Evolutionary conservation across 2,329 filamentous ascomycete genomes (phyloP).

Genomic region (Stromatinia cepivora): DNA sequence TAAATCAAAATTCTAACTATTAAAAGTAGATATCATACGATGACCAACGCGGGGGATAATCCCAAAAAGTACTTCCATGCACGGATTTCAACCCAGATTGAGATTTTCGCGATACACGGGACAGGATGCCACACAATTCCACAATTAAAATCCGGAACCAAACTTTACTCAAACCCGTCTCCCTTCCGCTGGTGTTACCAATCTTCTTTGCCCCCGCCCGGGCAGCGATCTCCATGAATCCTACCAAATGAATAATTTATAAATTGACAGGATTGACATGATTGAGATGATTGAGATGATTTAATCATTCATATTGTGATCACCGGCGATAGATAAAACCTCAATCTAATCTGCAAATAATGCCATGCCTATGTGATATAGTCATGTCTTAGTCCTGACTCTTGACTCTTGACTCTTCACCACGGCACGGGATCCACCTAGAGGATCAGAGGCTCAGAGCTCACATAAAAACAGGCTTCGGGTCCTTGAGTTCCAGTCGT

Average conservation of each 20-base stretch:
- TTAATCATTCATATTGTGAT: slow-evolving; percentile 7
- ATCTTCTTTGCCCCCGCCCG: not conserved
- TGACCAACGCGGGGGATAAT: not conserved
- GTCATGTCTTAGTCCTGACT: not conserved
- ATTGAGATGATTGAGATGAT: not conserved
- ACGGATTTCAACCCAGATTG: slow-evolving; percentile 3
- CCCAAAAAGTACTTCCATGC: not conserved
- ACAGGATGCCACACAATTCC: slow-evolving; percentile 12
- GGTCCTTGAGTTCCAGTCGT: slow-evolving; percentile 12
- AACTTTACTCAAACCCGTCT: slow-evolving; percentile 19
- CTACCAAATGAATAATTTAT: not conserved
- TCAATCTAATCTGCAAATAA: not conserved
- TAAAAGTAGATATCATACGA: not conserved
- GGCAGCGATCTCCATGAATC: slow-evolving; percentile 1
- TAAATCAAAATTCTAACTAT: not conserved
- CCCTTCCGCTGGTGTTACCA: slow-evolving; percentile 18
- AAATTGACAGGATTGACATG: not conserved
- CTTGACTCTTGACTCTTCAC: too few relatives aligned
- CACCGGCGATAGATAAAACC: not conserved
- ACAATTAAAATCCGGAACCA: slow-evolving; percentile 10
- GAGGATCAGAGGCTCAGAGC: not conserved
- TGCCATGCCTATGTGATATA: not conserved
- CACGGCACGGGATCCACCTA: not conserved
- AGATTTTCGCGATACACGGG: not conserved
- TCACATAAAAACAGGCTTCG: not conserved